Base-by-base conservation (phyloP, 192 early-diverging fungal genomes). In the Phycomyces blakesleeanus region DNA sequence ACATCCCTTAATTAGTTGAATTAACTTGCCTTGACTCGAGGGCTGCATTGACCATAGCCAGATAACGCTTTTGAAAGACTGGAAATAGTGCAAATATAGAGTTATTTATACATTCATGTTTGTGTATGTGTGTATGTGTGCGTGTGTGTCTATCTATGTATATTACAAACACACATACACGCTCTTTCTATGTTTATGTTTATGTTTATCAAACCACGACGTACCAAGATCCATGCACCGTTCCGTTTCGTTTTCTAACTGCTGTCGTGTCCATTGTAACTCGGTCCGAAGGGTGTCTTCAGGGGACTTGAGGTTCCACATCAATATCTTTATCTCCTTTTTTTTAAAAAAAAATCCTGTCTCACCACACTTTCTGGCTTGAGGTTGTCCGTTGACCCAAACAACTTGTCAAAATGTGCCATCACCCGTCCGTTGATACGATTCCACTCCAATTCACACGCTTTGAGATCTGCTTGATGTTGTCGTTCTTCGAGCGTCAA, bases 41-140 rank as follows among this genome's bases (percentile, higher is more conserved):
- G 7, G 29, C 29, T 34, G 29, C 29, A 34, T 34, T 34, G 29
- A 7, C 7, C 29, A 34, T 34, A 7, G 29, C 29, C 29, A 47
- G 44, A 47, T 47, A 18, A 47, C 44, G 44, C 44, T 47, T 47
- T 11, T 47, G 44, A 12, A 47, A 47, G 44, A 47, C 44, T 47
- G 12, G 3, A 34, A 34, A 18, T 12, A 47, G 44, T 14, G 18
- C 11, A 18, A 47, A 47, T 12, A 47, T 47, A 11, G 44, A 12
- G 7, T n/a, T n/a, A 34, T 34, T 7, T 34, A 34, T 5, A 34
- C 29, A 34, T n/a, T n/a, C 29, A 34, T 34, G 29, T 34, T 34
- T 34, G 3, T 34, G 2, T 34, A 34, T 34, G n/a, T n/a, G n/a
- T n/a, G n/a, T n/a, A n/a, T n/a, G n/a, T n/a, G n/a, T n/a, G n/a